A percentile compares a stretch with the other conserved stretches of the same genome.
Evolutionary conservation across 148 eudicot species (phyloP).

Genomic region (Rhododendron molle): DNA sequence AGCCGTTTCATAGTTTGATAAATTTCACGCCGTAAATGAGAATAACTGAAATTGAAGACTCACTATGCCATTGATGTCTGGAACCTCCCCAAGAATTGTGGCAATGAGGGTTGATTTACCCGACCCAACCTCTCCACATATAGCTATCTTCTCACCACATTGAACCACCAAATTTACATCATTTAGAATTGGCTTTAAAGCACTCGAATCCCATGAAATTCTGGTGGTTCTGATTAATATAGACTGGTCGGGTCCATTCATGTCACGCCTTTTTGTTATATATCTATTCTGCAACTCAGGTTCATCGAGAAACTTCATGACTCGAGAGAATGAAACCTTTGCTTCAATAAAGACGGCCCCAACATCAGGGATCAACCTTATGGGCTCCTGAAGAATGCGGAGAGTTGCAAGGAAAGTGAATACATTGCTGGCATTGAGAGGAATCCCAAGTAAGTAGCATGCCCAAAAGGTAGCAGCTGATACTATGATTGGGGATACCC

Average conservation of each 20-base stretch:
- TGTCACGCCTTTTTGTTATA: neutral
- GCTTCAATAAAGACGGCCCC: slow-evolving; percentile 40
- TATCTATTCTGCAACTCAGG: slow-evolving; percentile 32
- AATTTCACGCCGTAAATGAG: neutral
- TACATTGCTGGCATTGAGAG: slow-evolving; percentile 37
- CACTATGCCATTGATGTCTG: slow-evolving; percentile 21
- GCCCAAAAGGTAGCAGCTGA: slow-evolving; percentile 47
- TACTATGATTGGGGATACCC: slow-evolving; percentile 43
- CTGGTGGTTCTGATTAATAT: slow-evolving; percentile 17
- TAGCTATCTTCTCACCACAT: slow-evolving; percentile 46
- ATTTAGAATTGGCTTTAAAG: neutral
- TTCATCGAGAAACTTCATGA: slow-evolving; percentile 41
- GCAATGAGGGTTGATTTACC: slow-evolving; percentile 63
- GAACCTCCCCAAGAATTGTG: slow-evolving; percentile 60
- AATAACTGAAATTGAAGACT: slow-evolving; percentile 14
- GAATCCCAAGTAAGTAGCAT: slow-evolving; percentile 36
- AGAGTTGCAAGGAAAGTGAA: slow-evolving; percentile 57
- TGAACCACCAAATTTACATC: slow-evolving; percentile 5
- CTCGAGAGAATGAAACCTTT: slow-evolving; percentile 40
- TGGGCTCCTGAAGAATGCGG: slow-evolving; percentile 56
- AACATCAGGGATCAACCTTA: slow-evolving; percentile 51
- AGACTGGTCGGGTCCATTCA: slow-evolving; percentile 4
- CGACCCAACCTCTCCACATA: slow-evolving; percentile 72
- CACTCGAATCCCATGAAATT: slow-evolving; percentile 41
- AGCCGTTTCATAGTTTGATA: neutral